These are phyloP conservation scores for Drechslerella dactyloides DNA, from an alignment of 2,329 filamentous ascomycete species.

Conservation along the genomic window DNA sequence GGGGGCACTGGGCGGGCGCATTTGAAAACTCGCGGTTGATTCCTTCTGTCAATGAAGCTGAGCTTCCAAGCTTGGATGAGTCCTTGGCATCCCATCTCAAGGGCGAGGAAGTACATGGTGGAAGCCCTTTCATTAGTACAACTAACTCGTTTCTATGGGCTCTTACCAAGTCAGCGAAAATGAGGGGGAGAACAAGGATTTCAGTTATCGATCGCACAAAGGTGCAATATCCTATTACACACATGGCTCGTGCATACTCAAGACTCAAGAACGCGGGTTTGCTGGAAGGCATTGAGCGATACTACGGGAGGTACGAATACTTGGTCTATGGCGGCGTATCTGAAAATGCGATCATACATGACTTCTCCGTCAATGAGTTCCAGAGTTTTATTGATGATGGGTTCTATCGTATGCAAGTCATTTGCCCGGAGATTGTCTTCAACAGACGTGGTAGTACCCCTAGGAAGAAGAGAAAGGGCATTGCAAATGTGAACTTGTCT, in stretches of 20 bases:
- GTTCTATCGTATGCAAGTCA: not conserved
- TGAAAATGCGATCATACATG: conserved; percentile 3
- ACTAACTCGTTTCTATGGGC: conserved; percentile 19
- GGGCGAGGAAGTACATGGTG: not conserved
- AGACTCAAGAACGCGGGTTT: not conserved
- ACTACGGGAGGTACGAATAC: conserved; percentile 23
- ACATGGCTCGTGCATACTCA: not conserved
- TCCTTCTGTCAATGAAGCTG: not conserved
- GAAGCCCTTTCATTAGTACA: conserved; percentile 25
- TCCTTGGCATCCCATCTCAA: conserved; percentile 1
- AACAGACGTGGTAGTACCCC: too few relatives aligned
- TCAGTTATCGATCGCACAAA: conserved; percentile 11
- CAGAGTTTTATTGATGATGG: not conserved
- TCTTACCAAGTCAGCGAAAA: conserved; percentile 12
- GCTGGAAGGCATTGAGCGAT: not conserved
- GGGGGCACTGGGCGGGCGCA: conserved; percentile 13
- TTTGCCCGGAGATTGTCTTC: conserved; percentile 8
- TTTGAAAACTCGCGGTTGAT: not conserved
- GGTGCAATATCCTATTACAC: not conserved
- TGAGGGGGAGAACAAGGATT: not conserved
- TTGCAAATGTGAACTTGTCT: too few relatives aligned
- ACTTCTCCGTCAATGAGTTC: conserved; percentile 9
- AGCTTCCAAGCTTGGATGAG: not conserved
- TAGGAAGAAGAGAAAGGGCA: too few relatives aligned
- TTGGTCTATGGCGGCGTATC: conserved; percentile 13